Conservation (phyloP, 163 green algal species). For the Scenedesmus sp. region DNA sequence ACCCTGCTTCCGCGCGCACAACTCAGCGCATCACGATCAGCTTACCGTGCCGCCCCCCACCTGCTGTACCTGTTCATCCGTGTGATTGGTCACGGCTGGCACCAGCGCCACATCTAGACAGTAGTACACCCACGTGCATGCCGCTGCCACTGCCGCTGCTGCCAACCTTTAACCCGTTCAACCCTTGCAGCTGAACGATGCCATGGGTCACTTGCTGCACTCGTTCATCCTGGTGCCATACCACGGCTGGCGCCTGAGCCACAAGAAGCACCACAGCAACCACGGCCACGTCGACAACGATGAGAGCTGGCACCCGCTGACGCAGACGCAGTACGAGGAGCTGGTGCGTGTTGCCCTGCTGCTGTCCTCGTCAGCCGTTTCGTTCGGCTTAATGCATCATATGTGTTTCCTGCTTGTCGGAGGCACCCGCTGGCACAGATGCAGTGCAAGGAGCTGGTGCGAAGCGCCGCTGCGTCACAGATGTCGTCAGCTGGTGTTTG, state of each 20-base stretch:
- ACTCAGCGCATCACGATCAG: no score
- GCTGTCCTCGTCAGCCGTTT: no score
- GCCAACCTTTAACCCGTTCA: not conserved
- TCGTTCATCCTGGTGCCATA: slow-evolving; percentile 96
- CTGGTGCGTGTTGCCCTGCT: slow-evolving; percentile 72
- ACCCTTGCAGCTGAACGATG: slow-evolving; percentile 83
- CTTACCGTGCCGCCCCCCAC: no score
- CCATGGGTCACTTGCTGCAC: slow-evolving; percentile 93
- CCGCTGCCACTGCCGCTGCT: slow-evolving; percentile 6
- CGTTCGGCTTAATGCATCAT: no score
- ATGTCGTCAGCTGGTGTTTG: no score
- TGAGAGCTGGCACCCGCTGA: slow-evolving; percentile 93
- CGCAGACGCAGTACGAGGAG: slow-evolving; percentile 81
- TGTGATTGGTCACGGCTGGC: not conserved
- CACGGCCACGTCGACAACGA: slow-evolving; percentile 96
- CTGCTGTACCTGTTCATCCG: not conserved
- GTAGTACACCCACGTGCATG: not conserved
- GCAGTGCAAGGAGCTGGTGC: no score
- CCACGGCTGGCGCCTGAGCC: slow-evolving; percentile 93
- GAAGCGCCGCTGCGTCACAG: no score
- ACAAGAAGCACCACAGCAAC: slow-evolving; percentile 90
- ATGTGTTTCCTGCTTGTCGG: no score
- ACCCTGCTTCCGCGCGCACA: no score
- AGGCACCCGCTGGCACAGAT: no score
- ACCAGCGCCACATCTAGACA: no score